Evolutionary conservation across 2,329 filamentous ascomycete genomes (phyloP).

Genomic region (Botrytis porri): DNA sequence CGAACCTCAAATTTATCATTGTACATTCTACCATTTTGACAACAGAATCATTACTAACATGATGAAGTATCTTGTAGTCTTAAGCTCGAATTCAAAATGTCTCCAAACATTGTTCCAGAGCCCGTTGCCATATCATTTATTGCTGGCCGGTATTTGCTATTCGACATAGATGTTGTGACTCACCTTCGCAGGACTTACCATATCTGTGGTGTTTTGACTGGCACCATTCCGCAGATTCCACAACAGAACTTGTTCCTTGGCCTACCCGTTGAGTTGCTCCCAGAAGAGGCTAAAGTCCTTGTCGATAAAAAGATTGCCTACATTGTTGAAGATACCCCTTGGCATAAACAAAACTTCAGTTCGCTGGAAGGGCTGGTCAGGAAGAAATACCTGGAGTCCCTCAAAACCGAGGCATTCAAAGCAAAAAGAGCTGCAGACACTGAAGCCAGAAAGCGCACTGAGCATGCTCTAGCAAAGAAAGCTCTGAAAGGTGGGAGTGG

Average conservation of each 20-base stretch:
- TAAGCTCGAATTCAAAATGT: neutral
- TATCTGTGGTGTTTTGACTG: conserved; percentile 82
- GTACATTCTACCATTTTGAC: neutral
- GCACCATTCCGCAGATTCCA: conserved; percentile 85
- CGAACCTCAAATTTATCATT: conserved; percentile 29
- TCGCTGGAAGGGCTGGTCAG: conserved; percentile 56
- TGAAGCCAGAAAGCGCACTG: conserved; percentile 28
- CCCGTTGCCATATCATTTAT: conserved; percentile 79
- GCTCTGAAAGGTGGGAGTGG: conserved; percentile 29
- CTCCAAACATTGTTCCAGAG: conserved; percentile 39
- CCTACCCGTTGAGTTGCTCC: conserved; percentile 82
- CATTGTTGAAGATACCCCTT: conserved; percentile 73
- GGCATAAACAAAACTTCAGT: conserved; percentile 64
- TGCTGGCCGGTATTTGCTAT: conserved; percentile 79
- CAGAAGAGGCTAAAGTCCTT: conserved; percentile 81
- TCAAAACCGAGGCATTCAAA: conserved; percentile 44
- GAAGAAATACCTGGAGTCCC: conserved; percentile 61
- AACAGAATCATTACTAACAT: conserved; percentile 6
- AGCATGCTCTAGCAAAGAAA: conserved; percentile 32
- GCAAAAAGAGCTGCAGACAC: conserved; percentile 42
- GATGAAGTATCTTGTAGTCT: neutral
- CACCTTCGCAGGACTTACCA: conserved; percentile 75
- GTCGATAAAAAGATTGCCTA: conserved; percentile 74
- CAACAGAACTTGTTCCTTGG: conserved; percentile 94
- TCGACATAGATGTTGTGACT: conserved; percentile 78